Evolutionary conservation across 1,139 yeast species (phyloP).

Genomic region (Magnusiomyces clavatus): DNA sequence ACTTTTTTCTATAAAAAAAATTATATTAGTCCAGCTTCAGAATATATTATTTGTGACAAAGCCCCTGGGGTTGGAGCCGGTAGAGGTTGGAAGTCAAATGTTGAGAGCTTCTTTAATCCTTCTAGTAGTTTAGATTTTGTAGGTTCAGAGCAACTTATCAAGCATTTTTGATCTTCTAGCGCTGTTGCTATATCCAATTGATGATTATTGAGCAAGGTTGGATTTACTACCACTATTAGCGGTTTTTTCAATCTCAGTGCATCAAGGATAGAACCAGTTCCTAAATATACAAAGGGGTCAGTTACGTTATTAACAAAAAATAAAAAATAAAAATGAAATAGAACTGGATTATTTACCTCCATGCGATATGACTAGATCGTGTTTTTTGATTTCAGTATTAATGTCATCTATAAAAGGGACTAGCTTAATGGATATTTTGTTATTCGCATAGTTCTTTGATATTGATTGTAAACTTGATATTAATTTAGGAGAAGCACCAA

Average conservation of each 20-base stretch:
- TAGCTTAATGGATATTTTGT: no score
- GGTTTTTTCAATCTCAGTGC: conserved; percentile 49
- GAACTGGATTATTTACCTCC: conserved; percentile 41
- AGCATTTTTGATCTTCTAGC: neutral
- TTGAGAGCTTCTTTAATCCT: neutral
- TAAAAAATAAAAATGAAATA: neutral
- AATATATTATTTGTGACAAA: neutral
- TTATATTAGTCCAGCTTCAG: neutral
- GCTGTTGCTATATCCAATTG: conserved; percentile 66
- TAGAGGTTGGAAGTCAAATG: neutral
- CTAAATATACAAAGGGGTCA: neutral
- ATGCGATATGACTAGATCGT: conserved; percentile 69
- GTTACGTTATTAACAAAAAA: conserved; percentile 23
- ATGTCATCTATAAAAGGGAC: conserved; percentile 34
- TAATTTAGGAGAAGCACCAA: no score
- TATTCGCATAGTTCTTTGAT: no score
- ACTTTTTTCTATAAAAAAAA: no score
- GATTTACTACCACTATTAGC: conserved; percentile 65
- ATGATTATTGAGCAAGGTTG: conserved; percentile 73
- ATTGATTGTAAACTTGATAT: no score
- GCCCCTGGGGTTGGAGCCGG: neutral
- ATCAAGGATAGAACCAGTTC: conserved; percentile 83
- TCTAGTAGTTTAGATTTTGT: neutral
- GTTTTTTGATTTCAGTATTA: conserved; percentile 34
- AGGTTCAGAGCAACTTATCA: conserved; percentile 2